Evolutionary conservation across 768 basidiomycete genomes (phyloP), one percentile per base, ranked within the genome.

Genomic region (Psilocybe tampanensis): DNA sequence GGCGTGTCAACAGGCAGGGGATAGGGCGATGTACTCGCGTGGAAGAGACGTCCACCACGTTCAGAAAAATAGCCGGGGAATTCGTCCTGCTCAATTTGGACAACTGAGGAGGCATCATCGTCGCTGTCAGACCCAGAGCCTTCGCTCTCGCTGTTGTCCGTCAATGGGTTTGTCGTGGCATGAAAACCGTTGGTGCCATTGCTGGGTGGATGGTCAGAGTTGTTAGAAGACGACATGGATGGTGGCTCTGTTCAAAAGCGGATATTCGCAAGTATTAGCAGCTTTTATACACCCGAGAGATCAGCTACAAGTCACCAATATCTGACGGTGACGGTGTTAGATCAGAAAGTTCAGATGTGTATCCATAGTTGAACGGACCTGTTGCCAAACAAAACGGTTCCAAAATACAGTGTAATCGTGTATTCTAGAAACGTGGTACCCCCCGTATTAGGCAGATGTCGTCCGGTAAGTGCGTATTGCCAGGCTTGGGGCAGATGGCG

Each of bases 1-100:
- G 75, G 75, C 17, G 80, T 77, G 69, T 93, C 90, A 4, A 86
- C 85, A 43, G 91, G 91, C 47, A 93, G 73, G 12, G 86, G 85
- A 67, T 92, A 93, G 47, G 85, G 86, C 44, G 82, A 72, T 70
- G 74, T 72, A 74, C 84, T 81, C 64, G 86, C 86, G 75, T 86
- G 85, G 72, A 86, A 92, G 68, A 90, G 83, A 34, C 88, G 79
- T 29, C 79, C 83, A 61, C 78, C 74, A 7, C 76, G 73, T 60
- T 90, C 85, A 29, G 63, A 62, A 61, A 91, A 92, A 72, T 84
- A 85, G 12, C 42, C 50, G 0, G 86, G 83, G 61, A 88, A 85
- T 2, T 90, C 87, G 19, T 81, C 74, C 33, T 57, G 49, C 22
- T 21, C 24, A 9, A 58, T 44, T 32, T 69, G 65, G n/a, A 57